Conservation (phyloP, 169 alveolate species). For the Plasmodium sp. region DNA sequence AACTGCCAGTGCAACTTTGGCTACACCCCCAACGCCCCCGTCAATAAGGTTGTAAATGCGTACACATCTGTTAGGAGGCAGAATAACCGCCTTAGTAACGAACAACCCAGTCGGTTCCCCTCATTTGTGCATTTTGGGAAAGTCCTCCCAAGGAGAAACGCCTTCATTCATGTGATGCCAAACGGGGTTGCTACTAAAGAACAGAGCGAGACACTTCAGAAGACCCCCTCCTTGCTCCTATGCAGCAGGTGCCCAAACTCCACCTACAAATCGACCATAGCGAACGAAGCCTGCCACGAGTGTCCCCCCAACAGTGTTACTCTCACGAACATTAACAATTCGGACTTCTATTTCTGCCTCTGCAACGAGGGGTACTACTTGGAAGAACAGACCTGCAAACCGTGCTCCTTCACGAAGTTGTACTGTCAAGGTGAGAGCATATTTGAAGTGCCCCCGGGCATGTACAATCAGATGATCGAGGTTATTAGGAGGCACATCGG, state of each 20-base stretch:
- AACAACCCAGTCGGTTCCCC: not conserved
- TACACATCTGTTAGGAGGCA: not conserved
- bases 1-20: slow-evolving; percentile 83
- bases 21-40: slow-evolving; percentile 33
- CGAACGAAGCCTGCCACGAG: slow-evolving; percentile 83
- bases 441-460: slow-evolving; percentile 10
- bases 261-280: slow-evolving; percentile 79
- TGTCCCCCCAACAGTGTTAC: slow-evolving; percentile 85
- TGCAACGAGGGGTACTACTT: slow-evolving; percentile 87
- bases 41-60: not conserved
- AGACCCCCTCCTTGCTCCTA: not conserved
- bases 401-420: slow-evolving; percentile 79
- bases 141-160: not conserved
- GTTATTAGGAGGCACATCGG: not conserved
- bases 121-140: not conserved
- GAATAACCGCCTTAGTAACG: slow-evolving; percentile 3
- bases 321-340: slow-evolving; percentile 71
- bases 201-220: not conserved
- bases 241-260: slow-evolving; percentile 83
- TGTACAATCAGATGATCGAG: not conserved
- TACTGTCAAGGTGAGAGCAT: slow-evolving; percentile 87
- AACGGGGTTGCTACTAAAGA: not conserved
- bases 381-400: slow-evolving; percentile 79
- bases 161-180: slow-evolving; percentile 24
- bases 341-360: slow-evolving; percentile 83